Evolutionary conservation across 2,329 filamentous ascomycete species (phyloP), one percentile per base, ranked within the genome.

Genomic region (Apiospora koreana): DNA sequence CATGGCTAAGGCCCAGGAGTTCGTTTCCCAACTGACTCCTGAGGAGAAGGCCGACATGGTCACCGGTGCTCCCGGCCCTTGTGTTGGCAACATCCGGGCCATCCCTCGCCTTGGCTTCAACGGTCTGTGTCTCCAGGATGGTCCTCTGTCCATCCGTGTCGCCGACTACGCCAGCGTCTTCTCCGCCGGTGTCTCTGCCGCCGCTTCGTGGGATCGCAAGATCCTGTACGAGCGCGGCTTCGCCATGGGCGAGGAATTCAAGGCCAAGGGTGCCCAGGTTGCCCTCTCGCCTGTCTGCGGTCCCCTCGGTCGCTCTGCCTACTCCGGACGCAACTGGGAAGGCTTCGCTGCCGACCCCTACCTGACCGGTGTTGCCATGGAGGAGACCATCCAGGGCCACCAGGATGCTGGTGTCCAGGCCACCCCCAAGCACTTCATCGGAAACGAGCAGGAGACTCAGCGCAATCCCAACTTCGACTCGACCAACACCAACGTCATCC

Each of bases 221-320:
- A 84, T 93, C 54, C 88, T 92, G 73, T 83, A 83, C 73, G 77
- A 78, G 54, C 74, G 82, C 68, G 81, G 80, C 25, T 75, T 76
- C 69, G 83, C 82, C 66, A 82, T 86, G 82, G 84, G 82, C 23
- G 62, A 78, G 66, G 93, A 95, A 79, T 90, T 92, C 78, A 88
- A 86, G 74, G 90, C 81, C 73, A 95, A 95, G 82, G 93, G 93
- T 70, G 86, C 93, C 28, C 91, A 94, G 77, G 83, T 94, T 38
- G 88, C 90, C 73, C 85, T 94, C 2, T 72, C 70, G 73, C 81
- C 83, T 16, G 80, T 83, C 25, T 76, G 77, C 18, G 83, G 83
- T 1, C 83, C 85, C 23, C 79, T 86, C 21, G 85, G 83, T 21
- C 80, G 82, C 18, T 81, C 79, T 5, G 81, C 80, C 46, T 82